A percentile compares a stretch with the other conserved stretches of the same genome.
Conservation (phyloP, 768 basidiomycete genomes). For the Dioszegia hungarica region DNA sequence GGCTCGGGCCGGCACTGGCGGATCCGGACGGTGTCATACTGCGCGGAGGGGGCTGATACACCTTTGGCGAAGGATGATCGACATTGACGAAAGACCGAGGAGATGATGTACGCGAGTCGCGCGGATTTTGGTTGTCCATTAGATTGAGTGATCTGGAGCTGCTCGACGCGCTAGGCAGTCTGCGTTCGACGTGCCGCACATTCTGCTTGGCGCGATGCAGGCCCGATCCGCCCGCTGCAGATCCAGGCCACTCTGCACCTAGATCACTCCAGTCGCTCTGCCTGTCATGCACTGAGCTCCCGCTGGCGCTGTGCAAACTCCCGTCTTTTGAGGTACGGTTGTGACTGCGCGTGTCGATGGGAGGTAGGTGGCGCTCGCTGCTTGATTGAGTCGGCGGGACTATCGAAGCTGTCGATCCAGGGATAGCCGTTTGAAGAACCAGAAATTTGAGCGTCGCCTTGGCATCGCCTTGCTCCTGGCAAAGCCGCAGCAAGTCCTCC, state of each 20-base stretch:
- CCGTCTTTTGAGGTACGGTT: slow-evolving; percentile 43
- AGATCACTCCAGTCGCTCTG: slow-evolving; percentile 31
- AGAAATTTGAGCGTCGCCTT: slow-evolving; percentile 80
- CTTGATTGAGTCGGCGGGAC: slow-evolving; percentile 52
- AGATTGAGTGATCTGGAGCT: slow-evolving; percentile 9
- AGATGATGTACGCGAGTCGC: neutral
- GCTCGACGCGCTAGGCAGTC: slow-evolving; percentile 4
- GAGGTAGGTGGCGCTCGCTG: slow-evolving; percentile 13
- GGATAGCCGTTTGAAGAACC: slow-evolving; percentile 57
- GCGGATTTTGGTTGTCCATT: neutral
- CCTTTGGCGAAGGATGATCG: neutral
- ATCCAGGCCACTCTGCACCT: neutral
- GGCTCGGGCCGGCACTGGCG: slow-evolving; percentile 20
- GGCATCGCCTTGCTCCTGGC: slow-evolving; percentile 66
- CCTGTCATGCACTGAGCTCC: slow-evolving; percentile 22
- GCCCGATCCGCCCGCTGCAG: neutral
- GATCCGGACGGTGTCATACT: neutral
- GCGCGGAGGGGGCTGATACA: neutral
- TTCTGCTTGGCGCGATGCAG: slow-evolving; percentile 6
- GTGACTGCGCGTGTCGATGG: slow-evolving; percentile 16
- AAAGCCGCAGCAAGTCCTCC: slow-evolving; percentile 67
- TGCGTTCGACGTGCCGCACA: slow-evolving; percentile 1
- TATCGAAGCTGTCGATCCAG: slow-evolving; percentile 60
- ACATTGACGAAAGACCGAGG: slow-evolving; percentile 4
- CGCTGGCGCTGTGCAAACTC: slow-evolving; percentile 40